A percentile compares a stretch with the other conserved stretches of the same genome.
phyloP scores from a whole-genome alignment of 345 rosid genomes.

The Camelina laxa region DNA sequence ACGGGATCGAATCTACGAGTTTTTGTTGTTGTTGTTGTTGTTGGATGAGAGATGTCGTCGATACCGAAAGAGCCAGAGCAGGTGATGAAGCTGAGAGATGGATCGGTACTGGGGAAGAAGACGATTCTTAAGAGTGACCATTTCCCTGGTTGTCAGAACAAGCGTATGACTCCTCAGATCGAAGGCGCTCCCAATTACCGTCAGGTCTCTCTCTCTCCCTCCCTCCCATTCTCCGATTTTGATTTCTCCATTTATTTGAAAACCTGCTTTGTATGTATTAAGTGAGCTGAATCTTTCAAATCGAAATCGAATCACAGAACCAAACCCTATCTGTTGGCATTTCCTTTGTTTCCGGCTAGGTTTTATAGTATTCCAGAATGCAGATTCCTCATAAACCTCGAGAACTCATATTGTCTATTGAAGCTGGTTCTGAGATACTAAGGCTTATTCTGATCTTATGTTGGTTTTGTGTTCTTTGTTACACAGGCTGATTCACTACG shows the following conservation, averaged over 20 bases:
- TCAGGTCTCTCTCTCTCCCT: conserved; percentile 57
- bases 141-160: conserved; percentile 99
- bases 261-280: neutral
- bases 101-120: conserved; percentile 95
- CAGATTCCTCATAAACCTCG: neutral
- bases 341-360: neutral
- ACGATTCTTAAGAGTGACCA: conserved; percentile 98
- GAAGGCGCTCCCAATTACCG: conserved; percentile 99
- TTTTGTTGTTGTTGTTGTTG: neutral
- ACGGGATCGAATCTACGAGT: neutral
- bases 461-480: conserved; percentile 32
- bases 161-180: conserved; percentile 85
- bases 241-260: neutral
- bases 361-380: conserved; percentile 1
- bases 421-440: conserved; percentile 8
- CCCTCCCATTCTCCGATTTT: neutral
- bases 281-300: conserved; percentile 30
- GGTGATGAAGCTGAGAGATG: conserved; percentile 93
- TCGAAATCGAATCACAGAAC: conserved; percentile 22
- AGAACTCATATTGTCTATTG: conserved; percentile 22
- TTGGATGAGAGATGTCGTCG: conserved; percentile 69
- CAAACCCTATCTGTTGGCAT: neutral
- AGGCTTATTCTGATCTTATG: neutral
- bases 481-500: conserved; percentile 79
- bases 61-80: conserved; percentile 83